Evolutionary conservation across 2,329 filamentous ascomycete species (phyloP).

Genomic region (Epichloe amarillans): DNA sequence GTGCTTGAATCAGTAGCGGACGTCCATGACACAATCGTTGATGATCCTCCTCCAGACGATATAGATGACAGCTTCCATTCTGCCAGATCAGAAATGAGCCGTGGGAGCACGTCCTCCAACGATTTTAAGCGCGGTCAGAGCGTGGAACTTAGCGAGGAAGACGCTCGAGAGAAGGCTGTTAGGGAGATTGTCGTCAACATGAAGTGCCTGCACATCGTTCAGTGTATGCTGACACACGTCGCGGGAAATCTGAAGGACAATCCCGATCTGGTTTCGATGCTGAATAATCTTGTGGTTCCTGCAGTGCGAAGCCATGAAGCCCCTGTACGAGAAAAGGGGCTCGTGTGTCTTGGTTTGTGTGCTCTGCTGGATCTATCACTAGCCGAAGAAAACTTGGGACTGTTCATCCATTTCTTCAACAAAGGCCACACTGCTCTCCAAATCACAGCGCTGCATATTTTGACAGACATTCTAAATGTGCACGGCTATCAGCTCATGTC

Average conservation of each 20-base stretch:
- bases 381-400: slow-evolving; percentile 77
- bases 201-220: slow-evolving; percentile 93
- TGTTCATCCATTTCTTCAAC: slow-evolving; percentile 92
- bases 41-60: slow-evolving; percentile 45
- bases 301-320: slow-evolving; percentile 89
- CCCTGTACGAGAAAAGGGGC: slow-evolving; percentile 77
- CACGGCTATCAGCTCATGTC: slow-evolving; percentile 69
- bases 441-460: slow-evolving; percentile 78
- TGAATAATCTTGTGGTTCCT: slow-evolving; percentile 92
- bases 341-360: slow-evolving; percentile 81
- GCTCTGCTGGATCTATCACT: slow-evolving; percentile 83
- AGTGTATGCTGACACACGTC: slow-evolving; percentile 94
- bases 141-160: slow-evolving; percentile 44
- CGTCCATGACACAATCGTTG: slow-evolving; percentile 85
- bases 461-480: slow-evolving; percentile 84
- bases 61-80: slow-evolving; percentile 77
- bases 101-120: slow-evolving; percentile 43
- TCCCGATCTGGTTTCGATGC: slow-evolving; percentile 85
- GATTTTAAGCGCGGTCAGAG: slow-evolving; percentile 27
- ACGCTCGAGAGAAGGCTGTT: slow-evolving; percentile 61
- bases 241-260: slow-evolving; percentile 79
- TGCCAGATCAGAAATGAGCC: slow-evolving; percentile 71
- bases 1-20: slow-evolving; percentile 91
- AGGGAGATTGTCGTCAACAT: slow-evolving; percentile 93
- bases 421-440: slow-evolving; percentile 86